A percentile compares a stretch with the other conserved stretches of the same genome.
Evolutionary conservation across 2,329 filamentous ascomycete species (phyloP).

Genomic region (Tolypocladium pustulatum): DNA sequence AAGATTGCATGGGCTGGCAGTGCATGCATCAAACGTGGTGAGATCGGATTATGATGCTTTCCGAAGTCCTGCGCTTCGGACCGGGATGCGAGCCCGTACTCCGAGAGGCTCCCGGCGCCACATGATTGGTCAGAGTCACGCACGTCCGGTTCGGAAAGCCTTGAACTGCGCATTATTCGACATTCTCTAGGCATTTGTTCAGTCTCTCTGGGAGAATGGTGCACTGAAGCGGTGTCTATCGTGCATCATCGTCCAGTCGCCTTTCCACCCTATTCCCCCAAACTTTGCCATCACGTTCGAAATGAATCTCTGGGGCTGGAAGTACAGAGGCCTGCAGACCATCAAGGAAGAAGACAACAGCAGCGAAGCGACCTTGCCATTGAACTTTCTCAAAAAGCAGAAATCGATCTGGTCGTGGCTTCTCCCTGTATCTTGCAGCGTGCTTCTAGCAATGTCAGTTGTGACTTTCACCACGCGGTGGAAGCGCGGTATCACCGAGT

Average conservation of each 20-base stretch:
- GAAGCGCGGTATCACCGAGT: background rate
- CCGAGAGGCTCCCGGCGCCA: background rate
- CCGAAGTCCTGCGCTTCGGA: background rate
- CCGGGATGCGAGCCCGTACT: background rate
- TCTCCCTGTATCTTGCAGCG: background rate
- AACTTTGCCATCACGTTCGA: background rate
- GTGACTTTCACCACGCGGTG: background rate
- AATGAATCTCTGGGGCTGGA: background rate
- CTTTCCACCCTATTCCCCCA: background rate
- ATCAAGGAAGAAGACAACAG: background rate
- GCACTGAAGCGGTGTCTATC: background rate
- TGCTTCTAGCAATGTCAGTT: background rate
- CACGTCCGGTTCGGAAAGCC: background rate
- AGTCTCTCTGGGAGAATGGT: background rate
- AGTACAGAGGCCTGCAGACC: background rate
- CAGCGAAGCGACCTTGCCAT: background rate
- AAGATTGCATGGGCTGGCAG: background rate
- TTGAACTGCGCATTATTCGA: background rate
- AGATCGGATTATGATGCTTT: background rate
- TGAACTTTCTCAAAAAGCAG: background rate
- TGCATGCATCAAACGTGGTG: background rate
- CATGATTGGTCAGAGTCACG: background rate
- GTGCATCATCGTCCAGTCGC: background rate
- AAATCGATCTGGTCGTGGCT: background rate
- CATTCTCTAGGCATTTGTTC: background rate